Percentiles rank a stretch among this genome's conserved stretches.
Conservation (phyloP, 1,139 yeast genomes). For the Blastobotrys ciferrii region DNA sequence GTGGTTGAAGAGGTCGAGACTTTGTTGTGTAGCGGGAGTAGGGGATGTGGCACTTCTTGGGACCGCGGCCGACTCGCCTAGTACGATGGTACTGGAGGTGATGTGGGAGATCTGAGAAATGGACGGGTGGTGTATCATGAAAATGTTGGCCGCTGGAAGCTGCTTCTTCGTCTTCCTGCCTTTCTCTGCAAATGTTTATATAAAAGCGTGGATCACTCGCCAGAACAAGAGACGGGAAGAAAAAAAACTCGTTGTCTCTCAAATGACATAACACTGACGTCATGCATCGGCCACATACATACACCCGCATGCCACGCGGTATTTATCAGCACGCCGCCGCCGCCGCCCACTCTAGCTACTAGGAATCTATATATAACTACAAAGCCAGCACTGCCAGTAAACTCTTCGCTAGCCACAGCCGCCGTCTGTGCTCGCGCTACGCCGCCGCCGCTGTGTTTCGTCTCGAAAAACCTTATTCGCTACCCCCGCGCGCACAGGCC, state of each 20-base stretch:
- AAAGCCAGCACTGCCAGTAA: not conserved
- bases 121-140: not conserved
- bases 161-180: not conserved
- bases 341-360: too few relatives aligned
- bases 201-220: not conserved
- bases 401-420: not conserved
- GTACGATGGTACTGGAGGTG: not conserved
- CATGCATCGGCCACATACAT: not conserved
- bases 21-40: not conserved
- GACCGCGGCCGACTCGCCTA: conserved; percentile 4
- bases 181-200: conserved; percentile 2
- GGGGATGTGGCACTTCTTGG: not conserved
- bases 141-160: not conserved
- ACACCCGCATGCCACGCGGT: not conserved
- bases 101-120: not conserved
- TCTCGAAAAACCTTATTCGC: too few relatives aligned
- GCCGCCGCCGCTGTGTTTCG: not conserved
- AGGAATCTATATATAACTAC: not conserved
- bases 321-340: not conserved
- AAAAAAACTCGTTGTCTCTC: conserved; percentile 7
- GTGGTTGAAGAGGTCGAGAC: not conserved
- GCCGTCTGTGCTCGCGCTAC: not conserved
- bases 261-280: conserved; percentile 8
- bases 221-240: not conserved
- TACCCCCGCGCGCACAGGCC: too few relatives aligned